A percentile compares a stretch with the other conserved stretches of the same genome.
phyloP scores from a whole-genome alignment of 495 filamentous ascomycete genomes.

The Neurospora sp. region DNA sequence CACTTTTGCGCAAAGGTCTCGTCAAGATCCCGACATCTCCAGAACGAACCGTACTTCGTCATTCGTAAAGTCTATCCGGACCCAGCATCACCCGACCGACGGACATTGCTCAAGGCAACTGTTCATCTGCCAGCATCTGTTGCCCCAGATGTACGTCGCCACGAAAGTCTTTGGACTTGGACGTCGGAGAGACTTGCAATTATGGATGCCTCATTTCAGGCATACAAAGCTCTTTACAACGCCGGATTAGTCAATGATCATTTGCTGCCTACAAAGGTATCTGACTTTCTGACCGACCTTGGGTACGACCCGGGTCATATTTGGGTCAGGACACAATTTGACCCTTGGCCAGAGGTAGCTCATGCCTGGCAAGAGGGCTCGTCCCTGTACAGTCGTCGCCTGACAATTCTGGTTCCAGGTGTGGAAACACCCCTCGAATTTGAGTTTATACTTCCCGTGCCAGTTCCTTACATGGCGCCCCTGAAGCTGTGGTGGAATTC shows the following conservation, averaged over 20 bases:
- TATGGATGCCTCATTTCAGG: slow-evolving; percentile 77
- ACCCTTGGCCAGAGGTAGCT: slow-evolving; percentile 59
- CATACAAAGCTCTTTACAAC: slow-evolving; percentile 60
- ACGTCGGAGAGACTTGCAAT: slow-evolving; percentile 61
- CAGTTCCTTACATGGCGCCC: slow-evolving; percentile 28
- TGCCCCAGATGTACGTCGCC: slow-evolving; percentile 47
- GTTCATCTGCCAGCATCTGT: slow-evolving; percentile 68
- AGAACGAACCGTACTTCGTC: slow-evolving; percentile 38
- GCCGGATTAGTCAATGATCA: slow-evolving; percentile 70
- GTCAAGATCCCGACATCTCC: slow-evolving; percentile 14
- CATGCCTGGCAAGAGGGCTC: slow-evolving; percentile 34
- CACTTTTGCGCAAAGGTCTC: slow-evolving; percentile 71
- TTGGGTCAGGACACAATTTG: slow-evolving; percentile 44
- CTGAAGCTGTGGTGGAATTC: slow-evolving; percentile 44
- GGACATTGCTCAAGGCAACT: slow-evolving; percentile 34
- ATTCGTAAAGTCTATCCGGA: not conserved
- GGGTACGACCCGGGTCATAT: slow-evolving; percentile 39
- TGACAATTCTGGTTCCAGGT: slow-evolving; percentile 24
- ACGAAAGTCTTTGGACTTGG: slow-evolving; percentile 49
- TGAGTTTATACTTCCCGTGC: slow-evolving; percentile 36
- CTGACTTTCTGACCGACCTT: slow-evolving; percentile 27
- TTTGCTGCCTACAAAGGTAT: slow-evolving; percentile 50
- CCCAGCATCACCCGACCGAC: not conserved
- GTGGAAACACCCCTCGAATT: slow-evolving; percentile 26
- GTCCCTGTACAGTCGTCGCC: slow-evolving; percentile 19